These are phyloP conservation scores for Clavulina sp. DNA, from an alignment of 768 basidiomycete genomes.

Conservation along the genomic window DNA sequence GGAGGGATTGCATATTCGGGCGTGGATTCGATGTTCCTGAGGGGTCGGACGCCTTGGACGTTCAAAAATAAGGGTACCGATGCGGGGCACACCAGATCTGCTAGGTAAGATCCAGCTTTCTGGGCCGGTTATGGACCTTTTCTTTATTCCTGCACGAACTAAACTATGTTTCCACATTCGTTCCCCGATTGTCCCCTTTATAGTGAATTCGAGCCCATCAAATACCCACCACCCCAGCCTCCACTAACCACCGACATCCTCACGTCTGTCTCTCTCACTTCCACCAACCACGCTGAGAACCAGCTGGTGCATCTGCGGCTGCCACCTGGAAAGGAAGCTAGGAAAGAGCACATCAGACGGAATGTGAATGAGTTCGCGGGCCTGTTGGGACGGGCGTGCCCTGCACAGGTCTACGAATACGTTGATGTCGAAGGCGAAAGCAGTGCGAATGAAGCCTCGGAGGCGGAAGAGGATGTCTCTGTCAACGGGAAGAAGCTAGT, in stretches of 20 bases:
- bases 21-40: slow-evolving; percentile 66
- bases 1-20: slow-evolving; percentile 86
- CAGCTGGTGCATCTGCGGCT: slow-evolving; percentile 80
- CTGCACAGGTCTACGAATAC: slow-evolving; percentile 95
- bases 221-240: slow-evolving; percentile 74
- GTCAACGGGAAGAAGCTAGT: slow-evolving; percentile 78
- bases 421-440: slow-evolving; percentile 39
- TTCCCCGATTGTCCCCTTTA: not conserved
- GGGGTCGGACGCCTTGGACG: slow-evolving; percentile 83
- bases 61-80: slow-evolving; percentile 55
- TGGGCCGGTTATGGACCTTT: not conserved
- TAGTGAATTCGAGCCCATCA: slow-evolving; percentile 49
- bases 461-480: slow-evolving; percentile 23
- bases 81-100: slow-evolving; percentile 51
- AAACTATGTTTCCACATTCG: not conserved
- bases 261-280: slow-evolving; percentile 76
- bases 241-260: slow-evolving; percentile 86
- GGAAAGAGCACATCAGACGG: slow-evolving; percentile 47
- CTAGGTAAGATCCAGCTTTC: slow-evolving; percentile 21
- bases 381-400: slow-evolving; percentile 76
- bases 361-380: slow-evolving; percentile 76
- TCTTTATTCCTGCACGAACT: not conserved
- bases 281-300: slow-evolving; percentile 94
- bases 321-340: slow-evolving; percentile 30
- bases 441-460: slow-evolving; percentile 8